Evolutionary conservation across 2,329 filamentous ascomycete genomes (phyloP), one percentile per base, ranked within the genome.

Genomic region (Fusarium concolor): DNA sequence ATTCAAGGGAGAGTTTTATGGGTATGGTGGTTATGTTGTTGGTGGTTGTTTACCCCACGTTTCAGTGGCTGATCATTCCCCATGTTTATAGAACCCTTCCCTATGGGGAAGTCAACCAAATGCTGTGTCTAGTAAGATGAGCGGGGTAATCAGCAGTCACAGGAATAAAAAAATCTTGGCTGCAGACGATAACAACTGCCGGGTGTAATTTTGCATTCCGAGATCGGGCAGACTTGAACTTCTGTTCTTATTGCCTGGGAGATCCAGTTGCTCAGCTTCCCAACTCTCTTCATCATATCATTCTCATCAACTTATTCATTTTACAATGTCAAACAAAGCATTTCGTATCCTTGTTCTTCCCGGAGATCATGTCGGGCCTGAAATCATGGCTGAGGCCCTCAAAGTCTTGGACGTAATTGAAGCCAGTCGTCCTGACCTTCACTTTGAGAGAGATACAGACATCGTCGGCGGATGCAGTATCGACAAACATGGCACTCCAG

Each of bases 311-410:
- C 9, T 17, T 11, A 22, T 17, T 22, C 12, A 20, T 12, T 17
- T 33, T 3, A 55, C 4, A 11, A 55, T 55, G 56, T 12, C 56
- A 49, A 43, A 11, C 35, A 63, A 39, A 35, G n/a, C 56, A 14
- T 73, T 76, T 24, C 65, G 60, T 7, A 78, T 84, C 51, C 76
- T 84, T n/a, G 73, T 84, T 44, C 77, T 84, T 2, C 78, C 81
- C 0, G 82, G 82, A 37, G 82, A 84, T 67, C 80, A 82, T 62
- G 79, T 84, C 47, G 83, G 83, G 2, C 82, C 83, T 7, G 79
- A 85, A 71, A 78, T 85, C 33, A 79, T 84, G 51, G 67, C 74
- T 6, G 82, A 84, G 71, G 82, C 82, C 11, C 75, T 83, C 46
- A 82, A 81, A 65, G 79, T 84, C 12, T 78, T 86, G 8, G 78